Evolutionary conservation across 2,329 filamentous ascomycete species (phyloP).

Genomic region (Claviceps fusiformis): DNA sequence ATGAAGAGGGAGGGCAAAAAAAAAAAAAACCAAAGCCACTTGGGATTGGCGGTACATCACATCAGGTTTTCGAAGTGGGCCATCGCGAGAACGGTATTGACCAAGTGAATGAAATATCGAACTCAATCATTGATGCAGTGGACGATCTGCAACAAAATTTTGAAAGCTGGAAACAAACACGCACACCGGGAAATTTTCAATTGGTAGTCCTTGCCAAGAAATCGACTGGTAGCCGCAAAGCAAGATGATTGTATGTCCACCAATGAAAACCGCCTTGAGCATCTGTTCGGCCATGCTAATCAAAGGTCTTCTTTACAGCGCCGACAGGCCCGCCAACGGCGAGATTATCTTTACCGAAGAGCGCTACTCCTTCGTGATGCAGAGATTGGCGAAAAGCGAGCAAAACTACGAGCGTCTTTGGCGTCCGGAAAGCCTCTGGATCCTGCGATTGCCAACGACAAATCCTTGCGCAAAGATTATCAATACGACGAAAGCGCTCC

Average conservation of each 20-base stretch:
- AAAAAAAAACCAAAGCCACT: not conserved
- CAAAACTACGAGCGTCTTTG: slow-evolving; percentile 72
- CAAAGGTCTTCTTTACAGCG: slow-evolving; percentile 10
- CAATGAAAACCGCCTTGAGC: not conserved
- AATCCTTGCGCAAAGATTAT: slow-evolving; percentile 69
- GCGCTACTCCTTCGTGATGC: slow-evolving; percentile 80
- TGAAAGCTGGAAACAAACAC: not conserved
- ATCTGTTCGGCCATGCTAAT: not conserved
- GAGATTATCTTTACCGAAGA: slow-evolving; percentile 66
- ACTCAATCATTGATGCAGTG: not conserved
- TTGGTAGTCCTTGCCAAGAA: not conserved
- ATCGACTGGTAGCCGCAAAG: not conserved
- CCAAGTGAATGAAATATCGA: not conserved
- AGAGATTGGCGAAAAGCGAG: slow-evolving; percentile 82
- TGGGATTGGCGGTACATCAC: not conserved
- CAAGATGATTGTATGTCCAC: slow-evolving; percentile 6
- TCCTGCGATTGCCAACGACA: slow-evolving; percentile 73
- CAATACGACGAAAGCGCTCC: slow-evolving; percentile 80
- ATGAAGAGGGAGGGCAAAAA: not conserved
- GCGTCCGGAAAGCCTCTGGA: slow-evolving; percentile 82
- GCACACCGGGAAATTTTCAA: not conserved
- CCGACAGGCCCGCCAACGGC: slow-evolving; percentile 28
- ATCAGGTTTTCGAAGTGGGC: not conserved
- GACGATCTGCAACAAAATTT: not conserved
- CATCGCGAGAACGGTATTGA: not conserved